A percentile compares a stretch with the other conserved stretches of the same genome.
Evolutionary conservation across 2,329 filamentous ascomycete species (phyloP).

Genomic region (Magnaporthiopsis rhizophila): DNA sequence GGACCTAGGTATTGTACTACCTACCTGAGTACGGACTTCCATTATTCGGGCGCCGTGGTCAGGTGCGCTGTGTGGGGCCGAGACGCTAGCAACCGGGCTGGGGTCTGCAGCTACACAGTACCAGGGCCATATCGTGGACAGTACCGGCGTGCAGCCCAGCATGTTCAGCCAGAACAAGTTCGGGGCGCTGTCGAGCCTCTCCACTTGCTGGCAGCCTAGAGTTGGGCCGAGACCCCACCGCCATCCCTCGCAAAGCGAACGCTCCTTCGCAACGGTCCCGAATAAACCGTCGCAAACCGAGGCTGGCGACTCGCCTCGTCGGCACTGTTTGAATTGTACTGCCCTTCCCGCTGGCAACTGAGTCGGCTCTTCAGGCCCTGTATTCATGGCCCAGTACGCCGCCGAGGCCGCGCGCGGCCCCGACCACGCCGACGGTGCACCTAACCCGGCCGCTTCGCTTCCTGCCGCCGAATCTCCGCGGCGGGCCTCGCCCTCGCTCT

Average conservation of each 20-base stretch:
- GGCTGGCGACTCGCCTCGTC: conserved; percentile 2
- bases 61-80: neutral
- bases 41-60: neutral
- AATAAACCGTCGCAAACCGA: conserved; percentile 23
- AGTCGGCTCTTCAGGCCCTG: neutral
- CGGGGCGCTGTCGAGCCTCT: neutral
- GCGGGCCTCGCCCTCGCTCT: conserved; percentile 8
- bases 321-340: conserved; percentile 1
- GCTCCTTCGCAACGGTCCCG: conserved; percentile 1
- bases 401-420: conserved; percentile 8
- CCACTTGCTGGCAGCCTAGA: neutral
- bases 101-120: neutral
- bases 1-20: no score
- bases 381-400: conserved; percentile 19
- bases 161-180: no score
- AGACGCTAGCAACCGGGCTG: no score
- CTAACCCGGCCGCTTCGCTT: conserved; percentile 10
- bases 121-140: no score
- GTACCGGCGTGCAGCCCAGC: no score
- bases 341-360: neutral
- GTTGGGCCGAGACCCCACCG: neutral
- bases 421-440: neutral
- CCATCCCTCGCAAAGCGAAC: neutral
- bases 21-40: no score
- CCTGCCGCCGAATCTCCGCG: neutral